Conservation (phyloP, 768 basidiomycete genomes). For the Leucocoprinus leucothites region DNA sequence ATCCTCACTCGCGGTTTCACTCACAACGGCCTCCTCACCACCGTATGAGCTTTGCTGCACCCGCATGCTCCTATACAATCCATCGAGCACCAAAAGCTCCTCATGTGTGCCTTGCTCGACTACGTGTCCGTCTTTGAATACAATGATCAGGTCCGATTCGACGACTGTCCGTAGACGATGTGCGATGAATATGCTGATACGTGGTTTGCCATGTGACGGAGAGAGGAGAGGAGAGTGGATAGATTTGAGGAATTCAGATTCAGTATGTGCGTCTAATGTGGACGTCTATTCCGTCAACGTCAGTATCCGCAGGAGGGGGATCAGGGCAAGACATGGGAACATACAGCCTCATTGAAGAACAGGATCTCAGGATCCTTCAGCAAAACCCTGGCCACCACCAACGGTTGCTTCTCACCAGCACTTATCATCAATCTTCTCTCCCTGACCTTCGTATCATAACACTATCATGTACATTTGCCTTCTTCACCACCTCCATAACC, state of each 20-base stretch:
- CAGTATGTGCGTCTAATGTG: conserved; percentile 92
- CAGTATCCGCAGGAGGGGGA: not conserved
- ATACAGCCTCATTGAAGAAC: conserved; percentile 97
- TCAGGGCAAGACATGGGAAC: conserved; percentile 28
- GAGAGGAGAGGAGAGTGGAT: conserved; percentile 66
- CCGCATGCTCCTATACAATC: conserved; percentile 84
- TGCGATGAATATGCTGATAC: conserved; percentile 97
- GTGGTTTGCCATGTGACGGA: conserved; percentile 46
- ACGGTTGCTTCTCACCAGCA: conserved; percentile 95
- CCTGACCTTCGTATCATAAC: conserved; percentile 88
- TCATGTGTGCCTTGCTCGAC: conserved; percentile 95
- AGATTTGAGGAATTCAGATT: conserved; percentile 92
- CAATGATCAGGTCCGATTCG: conserved; percentile 92
- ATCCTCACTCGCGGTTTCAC: too few species aligned
- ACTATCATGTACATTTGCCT: too few species aligned
- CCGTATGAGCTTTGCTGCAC: conserved; percentile 60
- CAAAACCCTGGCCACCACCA: conserved; percentile 90
- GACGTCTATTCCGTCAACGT: conserved; percentile 64
- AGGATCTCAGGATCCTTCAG: conserved; percentile 94
- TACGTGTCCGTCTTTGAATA: too few species aligned
- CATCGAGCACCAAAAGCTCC: conserved; percentile 62
- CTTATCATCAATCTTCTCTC: conserved; percentile 98
- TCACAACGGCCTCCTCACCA: not conserved
- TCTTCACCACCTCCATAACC: conserved; percentile 78
- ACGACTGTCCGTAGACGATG: conserved; percentile 88